Conservation (phyloP, 768 basidiomycete genomes). For the Suillus occidentalis region DNA sequence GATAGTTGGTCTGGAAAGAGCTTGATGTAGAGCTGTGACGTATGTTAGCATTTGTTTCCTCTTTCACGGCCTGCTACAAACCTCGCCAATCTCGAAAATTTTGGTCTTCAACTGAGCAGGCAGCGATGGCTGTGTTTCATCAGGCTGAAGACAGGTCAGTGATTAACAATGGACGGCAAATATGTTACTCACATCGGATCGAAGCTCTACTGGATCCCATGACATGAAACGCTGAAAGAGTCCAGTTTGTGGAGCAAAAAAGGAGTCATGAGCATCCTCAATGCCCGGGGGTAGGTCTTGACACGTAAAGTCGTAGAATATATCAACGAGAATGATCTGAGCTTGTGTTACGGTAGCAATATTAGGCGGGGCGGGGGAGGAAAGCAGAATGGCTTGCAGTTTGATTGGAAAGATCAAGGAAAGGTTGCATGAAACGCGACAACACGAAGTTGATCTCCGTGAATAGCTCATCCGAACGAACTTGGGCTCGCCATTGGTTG, state of each 20-base stretch:
- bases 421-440: constrained; percentile 77
- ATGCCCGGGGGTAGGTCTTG: constrained; percentile 95
- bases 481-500: constrained; percentile 87
- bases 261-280: constrained; percentile 83
- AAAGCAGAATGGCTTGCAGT: constrained; percentile 54
- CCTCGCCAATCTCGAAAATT: constrained; percentile 90
- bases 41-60: constrained; percentile 2
- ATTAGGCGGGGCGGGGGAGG: constrained; percentile 36
- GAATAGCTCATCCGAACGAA: constrained; percentile 84
- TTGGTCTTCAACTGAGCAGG: constrained; percentile 87
- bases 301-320: constrained; percentile 92
- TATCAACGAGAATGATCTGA: constrained; percentile 76
- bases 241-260: constrained; percentile 70
- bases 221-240: constrained; percentile 79
- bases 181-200: constrained; percentile 53
- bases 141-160: constrained; percentile 47
- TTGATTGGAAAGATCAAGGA: constrained; percentile 78
- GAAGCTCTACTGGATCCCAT: constrained; percentile 73
- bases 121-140: constrained; percentile 81
- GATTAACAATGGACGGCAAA: constrained; percentile 7
- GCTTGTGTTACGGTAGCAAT: constrained; percentile 62
- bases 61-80: constrained; percentile 28
- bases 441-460: constrained; percentile 91
- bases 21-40: constrained; percentile 70
- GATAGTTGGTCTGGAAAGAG: constrained; percentile 78